Conservation (phyloP, 495 filamentous ascomycete species). For the Echria macrotheca region DNA sequence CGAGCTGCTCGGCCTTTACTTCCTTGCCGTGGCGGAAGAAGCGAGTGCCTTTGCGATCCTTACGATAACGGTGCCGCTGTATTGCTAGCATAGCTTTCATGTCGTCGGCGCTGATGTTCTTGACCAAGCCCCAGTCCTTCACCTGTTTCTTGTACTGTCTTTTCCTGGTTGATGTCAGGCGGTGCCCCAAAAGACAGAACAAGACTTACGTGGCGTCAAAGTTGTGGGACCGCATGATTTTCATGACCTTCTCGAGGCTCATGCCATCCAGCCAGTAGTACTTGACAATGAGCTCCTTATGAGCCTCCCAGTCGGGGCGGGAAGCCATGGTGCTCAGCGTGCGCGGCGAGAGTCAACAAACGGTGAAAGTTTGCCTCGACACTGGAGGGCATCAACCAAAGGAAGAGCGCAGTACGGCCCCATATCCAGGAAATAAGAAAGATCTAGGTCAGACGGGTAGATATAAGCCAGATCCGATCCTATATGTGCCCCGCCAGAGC, state of each 20-base stretch:
- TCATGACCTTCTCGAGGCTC: slow-evolving; percentile 19
- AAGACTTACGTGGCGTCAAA: slow-evolving; percentile 21
- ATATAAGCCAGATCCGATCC: too few relatives aligned
- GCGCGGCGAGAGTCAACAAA: too few relatives aligned
- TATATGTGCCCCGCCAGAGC: too few relatives aligned
- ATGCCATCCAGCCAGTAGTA: slow-evolving; percentile 18
- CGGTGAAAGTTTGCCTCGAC: too few relatives aligned
- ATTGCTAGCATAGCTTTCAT: slow-evolving; percentile 23
- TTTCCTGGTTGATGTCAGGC: too few relatives aligned
- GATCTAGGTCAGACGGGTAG: too few relatives aligned
- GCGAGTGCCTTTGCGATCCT: slow-evolving; percentile 12
- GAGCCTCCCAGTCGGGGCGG: slow-evolving; percentile 12
- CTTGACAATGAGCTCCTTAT: slow-evolving; percentile 17
- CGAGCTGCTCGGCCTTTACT: slow-evolving; percentile 14
- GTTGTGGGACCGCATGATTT: slow-evolving; percentile 17
- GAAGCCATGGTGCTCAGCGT: background rate
- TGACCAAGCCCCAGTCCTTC: slow-evolving; percentile 22
- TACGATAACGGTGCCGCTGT: slow-evolving; percentile 7
- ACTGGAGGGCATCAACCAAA: too few relatives aligned
- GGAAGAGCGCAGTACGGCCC: too few relatives aligned
- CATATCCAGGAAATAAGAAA: too few relatives aligned
- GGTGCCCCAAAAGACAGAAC: too few relatives aligned
- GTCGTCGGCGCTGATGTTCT: slow-evolving; percentile 22
- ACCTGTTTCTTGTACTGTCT: slow-evolving; percentile 28
- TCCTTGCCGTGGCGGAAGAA: slow-evolving; percentile 13